Evolutionary conservation across 768 basidiomycete genomes (phyloP).

Genomic region (Coprinopsis sp.): DNA sequence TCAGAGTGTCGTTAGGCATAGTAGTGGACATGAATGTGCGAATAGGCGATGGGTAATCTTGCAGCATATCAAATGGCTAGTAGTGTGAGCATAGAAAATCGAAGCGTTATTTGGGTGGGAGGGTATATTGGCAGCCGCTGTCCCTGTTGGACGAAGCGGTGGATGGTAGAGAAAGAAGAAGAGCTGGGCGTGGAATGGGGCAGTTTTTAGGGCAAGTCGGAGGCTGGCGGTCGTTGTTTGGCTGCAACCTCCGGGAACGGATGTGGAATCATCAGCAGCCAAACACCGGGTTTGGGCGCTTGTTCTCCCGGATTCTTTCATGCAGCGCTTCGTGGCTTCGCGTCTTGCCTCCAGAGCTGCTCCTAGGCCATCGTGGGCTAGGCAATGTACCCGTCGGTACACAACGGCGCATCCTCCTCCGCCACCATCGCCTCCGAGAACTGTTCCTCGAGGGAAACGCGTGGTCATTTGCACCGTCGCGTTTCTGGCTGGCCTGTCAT

Average conservation of each 20-base stretch:
- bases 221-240: slow-evolving; percentile 2
- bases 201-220: too few relatives aligned
- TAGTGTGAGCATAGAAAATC: not conserved
- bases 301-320: not conserved
- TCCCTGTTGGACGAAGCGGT: not conserved
- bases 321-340: slow-evolving; percentile 1
- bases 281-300: not conserved
- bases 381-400: too few relatives aligned
- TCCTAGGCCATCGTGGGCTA: too few relatives aligned
- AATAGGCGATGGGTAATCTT: slow-evolving; percentile 3
- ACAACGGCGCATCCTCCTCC: too few relatives aligned
- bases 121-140: not conserved
- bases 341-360: not conserved
- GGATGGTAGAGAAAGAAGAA: slow-evolving; percentile 2
- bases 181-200: too few relatives aligned
- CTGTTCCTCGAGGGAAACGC: slow-evolving; percentile 1
- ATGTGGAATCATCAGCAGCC: not conserved
- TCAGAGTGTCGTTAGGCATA: slow-evolving; percentile 8
- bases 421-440: not conserved
- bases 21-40: not conserved
- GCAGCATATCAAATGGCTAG: not conserved
- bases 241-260: slow-evolving; percentile 4
- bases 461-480: slow-evolving; percentile 28
- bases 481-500: slow-evolving; percentile 36
- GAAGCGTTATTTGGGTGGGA: too few relatives aligned